Percentiles rank a stretch among this genome's conserved stretches.
Conservation (phyloP, 2,329 filamentous ascomycete species). For the Diaporthe citri region DNA sequence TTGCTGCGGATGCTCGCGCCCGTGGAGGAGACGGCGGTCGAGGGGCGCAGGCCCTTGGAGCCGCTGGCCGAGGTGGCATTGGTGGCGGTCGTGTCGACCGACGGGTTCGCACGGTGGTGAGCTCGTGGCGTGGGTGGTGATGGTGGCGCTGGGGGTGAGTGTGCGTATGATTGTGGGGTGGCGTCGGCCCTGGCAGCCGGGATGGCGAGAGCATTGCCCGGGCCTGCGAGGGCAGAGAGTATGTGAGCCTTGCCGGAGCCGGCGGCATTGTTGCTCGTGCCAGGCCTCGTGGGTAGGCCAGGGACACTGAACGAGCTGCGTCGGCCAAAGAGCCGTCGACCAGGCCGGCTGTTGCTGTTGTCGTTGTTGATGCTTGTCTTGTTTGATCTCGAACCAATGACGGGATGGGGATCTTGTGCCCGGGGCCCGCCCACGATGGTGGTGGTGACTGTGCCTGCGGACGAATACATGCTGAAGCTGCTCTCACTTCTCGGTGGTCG, state of each 20-base stretch:
- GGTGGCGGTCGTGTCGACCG: constrained; percentile 26
- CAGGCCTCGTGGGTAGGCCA: constrained; percentile 32
- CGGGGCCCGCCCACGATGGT: constrained; percentile 23
- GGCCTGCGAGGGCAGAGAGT: constrained; percentile 7
- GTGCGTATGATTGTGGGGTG: not conserved
- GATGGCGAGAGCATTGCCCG: not conserved
- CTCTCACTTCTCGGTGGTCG: constrained; percentile 6
- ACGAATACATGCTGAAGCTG: constrained; percentile 16
- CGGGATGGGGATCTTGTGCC: not conserved
- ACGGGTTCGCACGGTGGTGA: constrained; percentile 8
- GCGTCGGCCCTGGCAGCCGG: constrained; percentile 4
- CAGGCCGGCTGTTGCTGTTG: constrained; percentile 1
- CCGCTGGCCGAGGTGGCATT: not conserved
- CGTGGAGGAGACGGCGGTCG: constrained; percentile 17
- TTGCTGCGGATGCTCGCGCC: constrained; percentile 38
- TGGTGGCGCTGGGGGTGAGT: not conserved
- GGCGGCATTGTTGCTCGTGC: not conserved
- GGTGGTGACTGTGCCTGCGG: constrained; percentile 26
- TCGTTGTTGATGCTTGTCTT: not conserved
- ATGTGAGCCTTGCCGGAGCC: not conserved
- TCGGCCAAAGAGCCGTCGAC: constrained; percentile 33
- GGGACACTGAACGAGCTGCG: constrained; percentile 37
- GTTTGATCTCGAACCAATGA: not conserved
- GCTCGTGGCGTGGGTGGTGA: not conserved
- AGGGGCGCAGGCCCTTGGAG: not conserved